Evolutionary conservation across 2,329 filamentous ascomycete genomes (phyloP).

Genomic region (Penicillium sp.): DNA sequence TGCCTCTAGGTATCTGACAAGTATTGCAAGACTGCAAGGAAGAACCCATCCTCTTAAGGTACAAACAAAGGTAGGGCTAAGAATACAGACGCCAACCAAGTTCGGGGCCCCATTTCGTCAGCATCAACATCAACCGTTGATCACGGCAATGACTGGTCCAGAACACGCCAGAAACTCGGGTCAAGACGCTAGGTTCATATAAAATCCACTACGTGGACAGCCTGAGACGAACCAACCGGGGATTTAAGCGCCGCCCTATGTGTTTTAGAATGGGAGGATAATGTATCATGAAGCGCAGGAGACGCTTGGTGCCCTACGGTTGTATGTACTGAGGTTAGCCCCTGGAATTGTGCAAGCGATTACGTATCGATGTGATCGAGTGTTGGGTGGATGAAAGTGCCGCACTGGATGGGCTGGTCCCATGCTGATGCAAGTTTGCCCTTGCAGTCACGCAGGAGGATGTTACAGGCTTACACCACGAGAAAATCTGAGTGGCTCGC

Average conservation of each 20-base stretch:
- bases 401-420: too few species aligned
- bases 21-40: not conserved
- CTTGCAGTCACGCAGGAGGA: constrained; percentile 3
- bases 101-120: not conserved
- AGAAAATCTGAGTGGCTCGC: not conserved
- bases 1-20: not conserved
- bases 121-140: not conserved
- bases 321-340: not conserved
- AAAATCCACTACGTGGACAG: not conserved
- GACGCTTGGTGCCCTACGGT: not conserved
- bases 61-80: constrained; percentile 1
- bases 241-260: constrained; percentile 2
- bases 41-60: not conserved
- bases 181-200: not conserved
- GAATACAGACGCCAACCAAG: not conserved
- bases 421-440: not conserved
- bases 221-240: not conserved
- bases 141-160: constrained; percentile 1
- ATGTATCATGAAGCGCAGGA: constrained; percentile 12
- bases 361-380: not conserved
- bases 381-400: not conserved
- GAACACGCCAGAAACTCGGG: not conserved
- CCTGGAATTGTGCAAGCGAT: not conserved
- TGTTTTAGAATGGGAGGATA: not conserved
- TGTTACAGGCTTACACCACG: not conserved